Conservation (phyloP, 768 basidiomycete genomes). For the Amanita phalloides region DNA sequence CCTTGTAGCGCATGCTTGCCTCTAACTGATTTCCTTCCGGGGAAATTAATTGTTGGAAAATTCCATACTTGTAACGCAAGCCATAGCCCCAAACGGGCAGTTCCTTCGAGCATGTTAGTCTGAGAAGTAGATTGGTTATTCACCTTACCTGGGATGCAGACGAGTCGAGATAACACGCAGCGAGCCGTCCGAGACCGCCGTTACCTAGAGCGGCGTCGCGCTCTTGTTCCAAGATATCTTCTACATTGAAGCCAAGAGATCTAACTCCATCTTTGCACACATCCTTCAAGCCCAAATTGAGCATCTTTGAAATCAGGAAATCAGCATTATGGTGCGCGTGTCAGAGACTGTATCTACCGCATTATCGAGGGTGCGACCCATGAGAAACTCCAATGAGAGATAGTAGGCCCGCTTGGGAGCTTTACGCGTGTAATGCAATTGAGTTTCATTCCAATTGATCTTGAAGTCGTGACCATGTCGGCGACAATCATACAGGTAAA, state of each 20-base stretch:
- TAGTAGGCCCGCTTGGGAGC: slow-evolving; percentile 90
- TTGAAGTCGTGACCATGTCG: slow-evolving; percentile 14
- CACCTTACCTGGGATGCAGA: slow-evolving; percentile 71
- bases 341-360: slow-evolving; percentile 25
- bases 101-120: slow-evolving; percentile 28
- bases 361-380: slow-evolving; percentile 72
- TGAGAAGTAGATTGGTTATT: slow-evolving; percentile 44
- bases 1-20: slow-evolving; percentile 15
- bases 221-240: slow-evolving; percentile 80
- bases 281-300: slow-evolving; percentile 82
- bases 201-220: slow-evolving; percentile 94
- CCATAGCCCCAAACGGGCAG: slow-evolving; percentile 96
- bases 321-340: slow-evolving; percentile 14
- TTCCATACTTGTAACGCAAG: slow-evolving; percentile 86
- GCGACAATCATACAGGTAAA: background rate
- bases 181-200: slow-evolving; percentile 90
- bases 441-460: slow-evolving; percentile 84
- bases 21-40: slow-evolving; percentile 78
- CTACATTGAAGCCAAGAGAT: slow-evolving; percentile 82
- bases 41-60: slow-evolving; percentile 90
- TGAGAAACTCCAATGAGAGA: slow-evolving; percentile 88
- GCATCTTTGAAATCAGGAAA: slow-evolving; percentile 31
- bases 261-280: slow-evolving; percentile 57
- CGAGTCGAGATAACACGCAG: slow-evolving; percentile 96
- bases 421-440: slow-evolving; percentile 68